These are phyloP conservation scores for Arthrobotrys sphaeroides DNA, from an alignment of 2,329 filamentous ascomycete genomes.

Conservation along the genomic window DNA sequence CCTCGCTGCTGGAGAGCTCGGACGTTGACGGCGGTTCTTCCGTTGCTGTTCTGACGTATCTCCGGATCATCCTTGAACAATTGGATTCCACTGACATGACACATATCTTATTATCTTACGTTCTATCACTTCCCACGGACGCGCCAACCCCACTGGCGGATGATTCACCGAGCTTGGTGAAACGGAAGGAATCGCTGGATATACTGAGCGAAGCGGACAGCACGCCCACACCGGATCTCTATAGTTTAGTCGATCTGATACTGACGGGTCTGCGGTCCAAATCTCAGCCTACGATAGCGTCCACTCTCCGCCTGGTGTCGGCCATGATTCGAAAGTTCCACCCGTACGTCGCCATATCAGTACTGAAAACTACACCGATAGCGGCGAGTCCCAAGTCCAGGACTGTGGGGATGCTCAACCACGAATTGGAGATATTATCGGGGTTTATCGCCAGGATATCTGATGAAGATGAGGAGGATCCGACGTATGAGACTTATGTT, in stretches of 20 bases:
- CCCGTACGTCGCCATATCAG: constrained; percentile 79
- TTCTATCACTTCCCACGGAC: constrained; percentile 79
- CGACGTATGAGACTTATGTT: constrained; percentile 75
- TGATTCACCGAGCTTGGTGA: constrained; percentile 68
- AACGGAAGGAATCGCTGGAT: constrained; percentile 88
- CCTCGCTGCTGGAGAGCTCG: constrained; percentile 93
- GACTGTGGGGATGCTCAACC: constrained; percentile 77
- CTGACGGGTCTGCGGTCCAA: constrained; percentile 83
- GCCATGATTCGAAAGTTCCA: constrained; percentile 88
- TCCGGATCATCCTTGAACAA: constrained; percentile 87
- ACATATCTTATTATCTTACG: constrained; percentile 89
- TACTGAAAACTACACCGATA: constrained; percentile 74
- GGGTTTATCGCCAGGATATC: constrained; percentile 74
- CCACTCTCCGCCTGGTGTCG: constrained; percentile 86
- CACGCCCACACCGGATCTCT: constrained; percentile 81
- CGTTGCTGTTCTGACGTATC: constrained; percentile 91
- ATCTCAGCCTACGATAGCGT: constrained; percentile 87
- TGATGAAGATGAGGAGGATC: constrained; percentile 68
- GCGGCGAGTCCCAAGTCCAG: constrained; percentile 68
- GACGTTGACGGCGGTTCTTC: constrained; percentile 97
- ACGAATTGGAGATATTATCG: constrained; percentile 77
- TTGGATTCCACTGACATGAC: constrained; percentile 94
- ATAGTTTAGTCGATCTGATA: constrained; percentile 91
- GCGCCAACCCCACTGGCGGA: constrained; percentile 64
- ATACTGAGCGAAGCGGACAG: constrained; percentile 80